These are phyloP conservation scores for Pleurotus ostreatus DNA, from an alignment of 768 basidiomycete genomes.

Conservation along the genomic window DNA sequence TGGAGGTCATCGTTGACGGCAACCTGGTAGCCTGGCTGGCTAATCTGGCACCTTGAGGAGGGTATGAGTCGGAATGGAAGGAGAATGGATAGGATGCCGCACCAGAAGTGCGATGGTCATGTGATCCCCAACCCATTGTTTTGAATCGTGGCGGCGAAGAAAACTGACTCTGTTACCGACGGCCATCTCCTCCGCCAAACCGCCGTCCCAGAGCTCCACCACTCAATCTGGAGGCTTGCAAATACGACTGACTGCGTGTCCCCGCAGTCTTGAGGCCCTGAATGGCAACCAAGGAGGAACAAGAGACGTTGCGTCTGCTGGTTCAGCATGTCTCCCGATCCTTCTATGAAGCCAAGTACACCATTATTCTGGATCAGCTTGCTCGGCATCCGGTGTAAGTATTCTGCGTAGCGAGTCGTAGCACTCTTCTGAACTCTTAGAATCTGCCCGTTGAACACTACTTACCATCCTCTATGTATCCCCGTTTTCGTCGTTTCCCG, in stretches of 20 bases:
- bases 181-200: too few relatives aligned
- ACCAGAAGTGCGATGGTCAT: background rate
- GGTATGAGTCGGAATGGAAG: background rate
- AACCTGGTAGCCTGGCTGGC: background rate
- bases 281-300: constrained; percentile 75
- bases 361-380: constrained; percentile 92
- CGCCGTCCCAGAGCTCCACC: background rate
- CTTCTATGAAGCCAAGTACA: constrained; percentile 92
- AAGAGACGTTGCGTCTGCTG: constrained; percentile 78
- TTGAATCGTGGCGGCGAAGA: background rate
- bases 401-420: constrained; percentile 19
- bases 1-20: background rate
- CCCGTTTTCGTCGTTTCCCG: constrained; percentile 21
- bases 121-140: background rate
- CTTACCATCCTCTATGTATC: constrained; percentile 11
- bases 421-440: constrained; percentile 10
- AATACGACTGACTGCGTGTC: background rate
- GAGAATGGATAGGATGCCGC: background rate
- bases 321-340: constrained; percentile 91
- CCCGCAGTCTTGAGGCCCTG: background rate
- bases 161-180: background rate
- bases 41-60: too few relatives aligned
- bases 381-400: constrained; percentile 94
- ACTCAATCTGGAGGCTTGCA: background rate
- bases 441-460: constrained; percentile 8